phyloP scores from a whole-genome alignment of 163 green algal species.

The Smithsoniella earleae region DNA sequence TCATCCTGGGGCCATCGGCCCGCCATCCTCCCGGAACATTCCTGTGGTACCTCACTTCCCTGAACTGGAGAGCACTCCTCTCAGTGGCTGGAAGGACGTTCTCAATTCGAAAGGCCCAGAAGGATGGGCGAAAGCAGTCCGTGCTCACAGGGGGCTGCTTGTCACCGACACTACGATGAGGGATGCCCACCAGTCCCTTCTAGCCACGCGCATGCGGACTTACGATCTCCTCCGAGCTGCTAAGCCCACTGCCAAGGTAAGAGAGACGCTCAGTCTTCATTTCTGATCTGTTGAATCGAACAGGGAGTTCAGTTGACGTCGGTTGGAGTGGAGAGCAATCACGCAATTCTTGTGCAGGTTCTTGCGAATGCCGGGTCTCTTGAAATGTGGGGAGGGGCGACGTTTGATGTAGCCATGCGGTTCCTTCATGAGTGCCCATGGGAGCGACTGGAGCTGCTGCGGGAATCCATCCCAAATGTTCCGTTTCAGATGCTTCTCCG shows the following conservation, averaged over 20 bases:
- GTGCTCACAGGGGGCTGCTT: conserved; percentile 75
- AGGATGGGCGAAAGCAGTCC: conserved; percentile 70
- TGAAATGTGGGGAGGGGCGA: conserved; percentile 90
- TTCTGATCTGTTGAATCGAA: no score
- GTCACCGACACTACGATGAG: conserved; percentile 89
- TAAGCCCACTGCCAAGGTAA: conserved; percentile 46
- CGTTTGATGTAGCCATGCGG: conserved; percentile 83
- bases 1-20: conserved; percentile 74
- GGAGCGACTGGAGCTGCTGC: conserved; percentile 71
- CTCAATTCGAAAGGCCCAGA: conserved; percentile 64
- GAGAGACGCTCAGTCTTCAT: no score
- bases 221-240: conserved; percentile 74
- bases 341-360: no score
- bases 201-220: conserved; percentile 85
- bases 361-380: conserved; percentile 60
- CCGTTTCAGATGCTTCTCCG: conserved; percentile 92
- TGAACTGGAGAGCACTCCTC: conserved; percentile 31
- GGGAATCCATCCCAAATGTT: conserved; percentile 79
- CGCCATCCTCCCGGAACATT: conserved; percentile 45
- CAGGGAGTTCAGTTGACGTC: no score
- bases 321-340: no score
- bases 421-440: conserved; percentile 92
- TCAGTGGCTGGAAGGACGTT: conserved; percentile 65
- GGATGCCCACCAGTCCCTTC: conserved; percentile 87
- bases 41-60: conserved; percentile 44